Base-by-base conservation (phyloP, 2,329 filamentous ascomycete genomes). In the Cladosporium austrohemisphaericum region DNA sequence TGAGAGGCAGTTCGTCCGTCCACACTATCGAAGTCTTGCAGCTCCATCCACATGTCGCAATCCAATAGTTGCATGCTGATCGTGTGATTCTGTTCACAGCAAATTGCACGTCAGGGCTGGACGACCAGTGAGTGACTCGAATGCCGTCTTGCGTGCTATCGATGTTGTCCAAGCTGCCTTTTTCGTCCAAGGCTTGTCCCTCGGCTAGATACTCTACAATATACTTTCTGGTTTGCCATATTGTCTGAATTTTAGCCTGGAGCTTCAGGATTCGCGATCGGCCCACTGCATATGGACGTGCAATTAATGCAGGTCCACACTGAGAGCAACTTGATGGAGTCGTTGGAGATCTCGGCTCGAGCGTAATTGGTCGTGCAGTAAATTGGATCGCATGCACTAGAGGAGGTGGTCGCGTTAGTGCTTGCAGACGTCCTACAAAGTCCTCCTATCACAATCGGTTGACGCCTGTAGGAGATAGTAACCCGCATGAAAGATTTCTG, bases 51-150 rank as follows among this genome's bases (percentile, higher is more conserved):
- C 16, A 41, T 41, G 26, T 41, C 38, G 38, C 23, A 3, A 29
- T 20, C n/a, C 38, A 22, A 41, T 41, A 31, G 38, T 41, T n/a
- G 14, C 26, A 31, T 29, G 18, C 38, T n/a, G n/a, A n/a, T n/a
- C n/a, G n/a, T n/a, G n/a, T n/a, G n/a, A 41, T 41, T 22, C 38
- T 41, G 20, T 31, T 28, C 11, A 19, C 13, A 31, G 38, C 38
- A 41, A 41, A 26, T 41, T 41, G 23, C 26, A 41, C 18, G 38
- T 41, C 38, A 31, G 25, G 38, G 22, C 18, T 41, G 38, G 9
- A 20, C n/a, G 31, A 26, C 38, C 38, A 41, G 38, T 41, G 16
- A 41, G 16, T 8, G 16, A 18, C 25, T 6, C 4, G 18, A 16
- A 9, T 16, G 10, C 38, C 16, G 3, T 41, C 4, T 9, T 7